Evolutionary conservation across 148 eudicot species (phyloP), one percentile per base, ranked within the genome.

Genomic region (Persicaria maculosa): DNA sequence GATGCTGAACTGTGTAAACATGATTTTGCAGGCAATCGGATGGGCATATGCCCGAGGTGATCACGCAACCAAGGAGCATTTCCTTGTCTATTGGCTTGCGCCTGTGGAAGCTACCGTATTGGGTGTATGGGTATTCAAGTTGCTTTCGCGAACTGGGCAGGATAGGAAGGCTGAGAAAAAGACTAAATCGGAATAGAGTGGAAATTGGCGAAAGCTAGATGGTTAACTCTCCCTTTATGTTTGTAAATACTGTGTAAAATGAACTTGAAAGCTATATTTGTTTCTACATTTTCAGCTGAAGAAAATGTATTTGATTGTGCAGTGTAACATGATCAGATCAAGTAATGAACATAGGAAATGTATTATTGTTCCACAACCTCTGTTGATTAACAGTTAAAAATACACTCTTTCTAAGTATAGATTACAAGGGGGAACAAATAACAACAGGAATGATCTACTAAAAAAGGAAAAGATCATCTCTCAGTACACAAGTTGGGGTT

Each of bases 31-130:
- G 98, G 96, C 86, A 67, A 86, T 86, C 81, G 98, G 97, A 61
- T 94, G 97, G 97, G 98, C 98, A 59, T 88, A 82, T 83, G 96
- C 96, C 72, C 88, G 89, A 7, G 92, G 97, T 25, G 89, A 88
- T 77, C 89, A 94, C 82, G 69, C 81, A 76, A 87, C 90, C 36
- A 94, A 88, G 82, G 96, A 91, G 83, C 97, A 91, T 77, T 73
- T 94, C 72, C 61, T 87, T 72, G 98, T 94, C n/a, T 94, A 94
- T 74, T 94, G 98, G 98, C 97, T 94, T 76, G 98, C 92, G 6
- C 98, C 98, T 3, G 46, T 91, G 0, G 88, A 83, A 74, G 96
- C 88, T 4, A 94, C 96, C 72, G 75, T 94, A 20, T 77, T 87
- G 65, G 97, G 91, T 9, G 92, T 83, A 44, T 91, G 96, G 97